Conservation (phyloP, 2,329 filamentous ascomycete genomes). For the Colletotrichum lupini region DNA sequence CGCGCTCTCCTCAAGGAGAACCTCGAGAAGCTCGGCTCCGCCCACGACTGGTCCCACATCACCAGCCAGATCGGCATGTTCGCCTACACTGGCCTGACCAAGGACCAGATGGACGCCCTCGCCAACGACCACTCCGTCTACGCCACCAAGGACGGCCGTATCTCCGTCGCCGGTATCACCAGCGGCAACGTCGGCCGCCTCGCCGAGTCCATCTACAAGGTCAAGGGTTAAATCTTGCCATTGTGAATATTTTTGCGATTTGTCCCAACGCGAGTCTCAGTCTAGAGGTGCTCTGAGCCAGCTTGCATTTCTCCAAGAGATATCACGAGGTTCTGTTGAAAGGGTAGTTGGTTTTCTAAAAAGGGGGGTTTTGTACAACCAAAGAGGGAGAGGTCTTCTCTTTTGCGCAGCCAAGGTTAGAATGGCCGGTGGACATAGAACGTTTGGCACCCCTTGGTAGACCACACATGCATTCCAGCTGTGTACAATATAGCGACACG, state of each 20-base stretch:
- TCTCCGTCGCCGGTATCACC: constrained; percentile 88
- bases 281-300: not conserved
- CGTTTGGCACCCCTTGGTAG: constrained; percentile 21
- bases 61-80: constrained; percentile 99
- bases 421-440: constrained; percentile 26
- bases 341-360: constrained; percentile 10
- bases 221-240: constrained; percentile 69
- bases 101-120: constrained; percentile 90
- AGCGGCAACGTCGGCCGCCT: constrained; percentile 82
- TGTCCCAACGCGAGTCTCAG: not conserved
- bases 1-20: constrained; percentile 93
- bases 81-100: constrained; percentile 92
- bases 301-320: constrained; percentile 1
- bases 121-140: constrained; percentile 98
- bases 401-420: constrained; percentile 6
- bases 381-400: constrained; percentile 17
- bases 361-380: constrained; percentile 24
- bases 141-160: constrained; percentile 91
- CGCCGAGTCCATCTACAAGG: constrained; percentile 85
- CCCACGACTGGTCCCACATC: constrained; percentile 99
- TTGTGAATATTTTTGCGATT: not conserved
- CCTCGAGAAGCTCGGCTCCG: constrained; percentile 92
- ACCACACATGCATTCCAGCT: constrained; percentile 20
- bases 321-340: constrained; percentile 21
- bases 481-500: constrained; percentile 34